These are phyloP conservation scores for Macrocybe gigantea DNA, from an alignment of 768 basidiomycete species.

Conservation along the genomic window DNA sequence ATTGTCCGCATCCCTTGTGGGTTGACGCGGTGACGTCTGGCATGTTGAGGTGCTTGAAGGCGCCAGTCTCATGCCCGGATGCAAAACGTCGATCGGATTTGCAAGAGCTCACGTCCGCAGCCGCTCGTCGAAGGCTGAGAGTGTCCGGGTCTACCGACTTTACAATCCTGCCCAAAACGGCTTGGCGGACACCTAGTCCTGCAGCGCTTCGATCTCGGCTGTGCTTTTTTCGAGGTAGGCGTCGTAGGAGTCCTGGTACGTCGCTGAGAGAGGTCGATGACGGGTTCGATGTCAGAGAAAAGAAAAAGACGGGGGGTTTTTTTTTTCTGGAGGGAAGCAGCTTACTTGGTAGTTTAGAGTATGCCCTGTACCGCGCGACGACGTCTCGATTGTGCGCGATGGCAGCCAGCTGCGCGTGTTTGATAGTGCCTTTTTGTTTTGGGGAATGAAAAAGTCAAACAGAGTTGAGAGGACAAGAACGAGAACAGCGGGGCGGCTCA, in stretches of 20 bases:
- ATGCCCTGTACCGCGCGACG: constrained; percentile 59
- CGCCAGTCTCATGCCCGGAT: too few relatives aligned
- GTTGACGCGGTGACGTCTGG: too few relatives aligned
- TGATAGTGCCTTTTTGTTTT: constrained; percentile 65
- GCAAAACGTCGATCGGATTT: too few relatives aligned
- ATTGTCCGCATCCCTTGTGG: too few relatives aligned
- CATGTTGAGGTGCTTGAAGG: too few relatives aligned
- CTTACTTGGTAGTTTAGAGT: constrained; percentile 47
- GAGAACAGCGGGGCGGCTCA: constrained; percentile 22
- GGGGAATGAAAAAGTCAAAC: neutral
- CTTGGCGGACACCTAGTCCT: constrained; percentile 39
- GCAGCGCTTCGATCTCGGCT: constrained; percentile 58
- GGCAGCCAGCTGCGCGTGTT: constrained; percentile 75
- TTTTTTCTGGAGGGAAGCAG: neutral
- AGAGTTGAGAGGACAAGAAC: neutral
- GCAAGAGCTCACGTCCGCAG: too few relatives aligned
- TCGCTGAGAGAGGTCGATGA: constrained; percentile 27
- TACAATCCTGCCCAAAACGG: neutral
- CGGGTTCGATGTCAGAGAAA: too few relatives aligned
- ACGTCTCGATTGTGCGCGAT: constrained; percentile 69
- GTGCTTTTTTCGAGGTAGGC: constrained; percentile 51
- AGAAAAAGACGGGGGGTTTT: neutral
- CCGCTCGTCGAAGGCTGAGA: too few relatives aligned
- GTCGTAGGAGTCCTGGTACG: constrained; percentile 57
- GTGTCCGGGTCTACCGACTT: too few relatives aligned